These are phyloP conservation scores for Mortierella alpina DNA, from an alignment of 192 early-diverging fungal species.

Conservation along the genomic window DNA sequence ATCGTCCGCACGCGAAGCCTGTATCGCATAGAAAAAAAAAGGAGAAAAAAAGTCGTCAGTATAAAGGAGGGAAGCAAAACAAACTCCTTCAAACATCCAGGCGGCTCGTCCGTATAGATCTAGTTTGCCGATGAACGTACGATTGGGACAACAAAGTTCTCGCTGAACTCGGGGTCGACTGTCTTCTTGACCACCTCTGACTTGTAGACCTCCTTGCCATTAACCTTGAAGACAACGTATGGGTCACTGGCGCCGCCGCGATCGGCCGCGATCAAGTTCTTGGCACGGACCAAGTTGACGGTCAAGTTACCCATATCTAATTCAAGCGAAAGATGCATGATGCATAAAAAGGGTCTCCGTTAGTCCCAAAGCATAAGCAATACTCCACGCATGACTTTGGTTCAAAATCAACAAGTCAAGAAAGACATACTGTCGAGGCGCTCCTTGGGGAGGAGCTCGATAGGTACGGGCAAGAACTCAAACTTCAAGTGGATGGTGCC, in stretches of 20 bases:
- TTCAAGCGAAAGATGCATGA: not conserved
- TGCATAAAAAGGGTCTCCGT: not conserved
- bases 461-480: conserved; percentile 56
- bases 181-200: conserved; percentile 79
- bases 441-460: conserved; percentile 60
- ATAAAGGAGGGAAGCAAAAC: not conserved
- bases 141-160: conserved; percentile 69
- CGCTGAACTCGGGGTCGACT: conserved; percentile 75
- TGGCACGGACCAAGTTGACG: conserved; percentile 66
- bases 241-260: conserved; percentile 80
- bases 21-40: not conserved
- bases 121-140: conserved; percentile 21
- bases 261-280: conserved; percentile 74
- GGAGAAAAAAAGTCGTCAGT: not conserved
- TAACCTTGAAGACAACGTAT: conserved; percentile 71
- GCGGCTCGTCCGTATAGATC: not conserved
- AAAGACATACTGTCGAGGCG: conserved; percentile 60
- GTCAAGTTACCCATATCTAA: conserved; percentile 73
- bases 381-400: not conserved
- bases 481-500: conserved; percentile 57
- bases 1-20: conserved; percentile 62
- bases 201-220: conserved; percentile 76
- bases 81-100: not conserved
- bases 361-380: not conserved
- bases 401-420: not conserved